phyloP scores from a whole-genome alignment of 1,284 basidiomycete species.

The Cutaneotrichosporon curvatum region DNA sequence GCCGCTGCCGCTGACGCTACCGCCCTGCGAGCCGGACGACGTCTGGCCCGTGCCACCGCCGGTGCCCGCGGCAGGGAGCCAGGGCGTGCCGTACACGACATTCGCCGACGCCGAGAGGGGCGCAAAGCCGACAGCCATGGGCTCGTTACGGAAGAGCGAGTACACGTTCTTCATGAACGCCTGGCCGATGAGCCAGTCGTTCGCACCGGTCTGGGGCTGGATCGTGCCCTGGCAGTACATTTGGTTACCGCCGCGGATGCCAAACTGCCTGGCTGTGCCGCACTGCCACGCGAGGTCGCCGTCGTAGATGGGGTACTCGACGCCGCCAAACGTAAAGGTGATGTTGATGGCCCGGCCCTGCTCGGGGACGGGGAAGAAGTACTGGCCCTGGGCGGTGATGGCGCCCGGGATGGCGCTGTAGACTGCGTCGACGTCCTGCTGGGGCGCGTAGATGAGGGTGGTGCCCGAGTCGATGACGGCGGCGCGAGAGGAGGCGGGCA shows the following conservation, averaged over 20 bases:
- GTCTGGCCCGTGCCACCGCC: no score
- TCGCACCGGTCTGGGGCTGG: conserved; percentile 4
- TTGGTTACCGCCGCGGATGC: no score
- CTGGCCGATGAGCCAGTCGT: conserved; percentile 50
- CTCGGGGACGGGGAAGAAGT: background rate
- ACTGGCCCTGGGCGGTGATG: background rate
- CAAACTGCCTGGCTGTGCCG: no score
- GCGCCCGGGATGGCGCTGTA: background rate
- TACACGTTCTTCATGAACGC: conserved; percentile 75
- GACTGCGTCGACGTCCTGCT: background rate
- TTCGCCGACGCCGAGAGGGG: conserved; percentile 20
- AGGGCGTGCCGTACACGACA: no score
- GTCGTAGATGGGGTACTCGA: conserved; percentile 5
- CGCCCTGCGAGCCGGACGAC: no score
- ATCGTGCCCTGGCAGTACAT: no score
- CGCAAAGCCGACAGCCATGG: conserved; percentile 77
- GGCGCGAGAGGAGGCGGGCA: background rate
- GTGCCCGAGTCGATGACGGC: conserved; percentile 9
- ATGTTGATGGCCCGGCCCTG: background rate
- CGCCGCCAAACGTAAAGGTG: conserved; percentile 8
- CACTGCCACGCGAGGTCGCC: background rate
- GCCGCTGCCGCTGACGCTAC: no score
- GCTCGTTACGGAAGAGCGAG: conserved; percentile 68
- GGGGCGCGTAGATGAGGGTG: conserved; percentile 5
- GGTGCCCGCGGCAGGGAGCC: no score